Conservation (phyloP, 2,329 filamentous ascomycete genomes). For the Diplodia mutila region DNA sequence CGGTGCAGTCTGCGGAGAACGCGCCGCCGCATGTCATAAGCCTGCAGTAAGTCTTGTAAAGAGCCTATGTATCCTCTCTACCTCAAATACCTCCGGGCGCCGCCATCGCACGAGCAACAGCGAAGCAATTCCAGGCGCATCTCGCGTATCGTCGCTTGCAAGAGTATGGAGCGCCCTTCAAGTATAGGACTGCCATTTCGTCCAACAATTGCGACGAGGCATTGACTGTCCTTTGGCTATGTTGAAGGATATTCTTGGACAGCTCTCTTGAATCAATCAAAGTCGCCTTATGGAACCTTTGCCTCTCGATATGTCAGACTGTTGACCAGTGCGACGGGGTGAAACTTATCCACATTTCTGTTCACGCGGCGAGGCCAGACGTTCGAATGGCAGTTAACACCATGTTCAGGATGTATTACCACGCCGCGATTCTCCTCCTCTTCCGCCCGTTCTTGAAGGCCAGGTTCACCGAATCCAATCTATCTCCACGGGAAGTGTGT, state of each 20-base stretch:
- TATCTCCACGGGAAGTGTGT: constrained; percentile 29
- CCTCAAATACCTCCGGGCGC: not conserved
- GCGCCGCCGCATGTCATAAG: constrained; percentile 30
- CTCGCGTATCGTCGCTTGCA: not conserved
- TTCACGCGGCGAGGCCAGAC: not conserved
- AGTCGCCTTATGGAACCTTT: not conserved
- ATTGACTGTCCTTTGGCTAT: not conserved
- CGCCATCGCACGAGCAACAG: not conserved
- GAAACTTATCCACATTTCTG: not conserved
- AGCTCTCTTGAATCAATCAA: not conserved
- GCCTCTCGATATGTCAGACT: not conserved
- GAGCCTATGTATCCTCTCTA: not conserved
- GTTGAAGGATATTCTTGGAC: not conserved
- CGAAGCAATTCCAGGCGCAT: not conserved
- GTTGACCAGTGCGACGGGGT: not conserved
- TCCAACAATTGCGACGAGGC: not conserved
- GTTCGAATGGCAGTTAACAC: not conserved
- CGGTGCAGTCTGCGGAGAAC: constrained; percentile 25
- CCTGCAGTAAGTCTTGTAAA: constrained; percentile 29
- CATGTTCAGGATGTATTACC: constrained; percentile 29
- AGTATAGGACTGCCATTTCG: not conserved
- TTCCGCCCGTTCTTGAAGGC: constrained; percentile 32
- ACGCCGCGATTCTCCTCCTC: constrained; percentile 31
- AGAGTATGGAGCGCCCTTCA: not conserved
- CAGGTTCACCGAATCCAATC: constrained; percentile 28